These are phyloP conservation scores for Tolypocladium amazonense DNA, from an alignment of 2,329 filamentous ascomycete genomes.

Conservation along the genomic window DNA sequence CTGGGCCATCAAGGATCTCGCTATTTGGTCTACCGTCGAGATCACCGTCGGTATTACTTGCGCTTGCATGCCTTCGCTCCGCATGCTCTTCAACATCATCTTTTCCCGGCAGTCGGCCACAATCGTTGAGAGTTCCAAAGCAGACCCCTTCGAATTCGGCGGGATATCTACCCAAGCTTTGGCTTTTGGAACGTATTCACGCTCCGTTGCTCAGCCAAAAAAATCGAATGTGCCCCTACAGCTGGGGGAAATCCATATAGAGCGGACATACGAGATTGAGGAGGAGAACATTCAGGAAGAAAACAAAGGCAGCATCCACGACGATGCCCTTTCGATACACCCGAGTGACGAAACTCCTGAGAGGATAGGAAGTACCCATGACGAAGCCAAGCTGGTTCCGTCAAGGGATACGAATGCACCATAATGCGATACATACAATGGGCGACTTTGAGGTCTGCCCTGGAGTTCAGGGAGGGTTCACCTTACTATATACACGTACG, in stretches of 20 bases:
- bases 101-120: background rate
- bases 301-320: background rate
- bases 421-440: background rate
- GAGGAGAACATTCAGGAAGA: background rate
- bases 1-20: background rate
- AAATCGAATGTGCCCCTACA: background rate
- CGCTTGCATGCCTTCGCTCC: background rate
- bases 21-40: background rate
- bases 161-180: background rate
- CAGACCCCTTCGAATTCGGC: background rate
- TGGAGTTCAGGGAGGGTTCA: too few species aligned
- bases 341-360: too few species aligned
- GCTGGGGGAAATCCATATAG: background rate
- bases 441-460: background rate
- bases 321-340: background rate
- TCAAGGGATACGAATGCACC: background rate
- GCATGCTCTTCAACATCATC: background rate
- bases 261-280: background rate
- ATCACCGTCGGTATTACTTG: background rate
- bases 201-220: background rate
- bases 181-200: background rate
- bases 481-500: too few species aligned
- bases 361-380: too few species aligned
- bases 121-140: background rate
- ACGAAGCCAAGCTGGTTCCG: background rate